phyloP scores from a whole-genome alignment of 1,284 basidiomycete species.

The Fomitopsis palustris region DNA sequence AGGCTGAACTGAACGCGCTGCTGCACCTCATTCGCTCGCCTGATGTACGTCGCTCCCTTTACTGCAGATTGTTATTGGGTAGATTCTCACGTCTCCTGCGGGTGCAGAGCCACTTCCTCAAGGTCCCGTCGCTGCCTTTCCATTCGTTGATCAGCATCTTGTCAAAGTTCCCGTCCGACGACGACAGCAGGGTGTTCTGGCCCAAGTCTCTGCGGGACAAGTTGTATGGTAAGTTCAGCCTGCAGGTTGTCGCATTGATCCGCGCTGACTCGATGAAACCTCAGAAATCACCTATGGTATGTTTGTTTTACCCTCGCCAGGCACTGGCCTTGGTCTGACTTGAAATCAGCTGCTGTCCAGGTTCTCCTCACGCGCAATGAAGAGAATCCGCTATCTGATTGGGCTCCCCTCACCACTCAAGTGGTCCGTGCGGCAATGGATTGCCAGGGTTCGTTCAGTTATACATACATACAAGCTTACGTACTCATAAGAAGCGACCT shows the following conservation, averaged over 20 bases:
- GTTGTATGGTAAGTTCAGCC: conserved; percentile 52
- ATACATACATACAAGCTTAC: neutral
- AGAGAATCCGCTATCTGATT: conserved; percentile 33
- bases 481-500: neutral
- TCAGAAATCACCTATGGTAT: conserved; percentile 29
- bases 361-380: conserved; percentile 31
- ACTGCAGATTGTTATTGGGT: neutral
- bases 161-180: conserved; percentile 69
- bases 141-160: conserved; percentile 68
- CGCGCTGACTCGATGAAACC: neutral
- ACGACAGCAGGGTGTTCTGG: conserved; percentile 72
- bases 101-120: conserved; percentile 73
- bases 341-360: conserved; percentile 29
- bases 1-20: conserved; percentile 59
- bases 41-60: conserved; percentile 45
- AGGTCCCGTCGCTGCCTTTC: conserved; percentile 76
- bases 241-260: neutral
- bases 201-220: conserved; percentile 53
- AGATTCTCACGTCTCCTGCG: neutral
- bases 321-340: conserved; percentile 3
- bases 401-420: conserved; percentile 40
- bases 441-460: conserved; percentile 47
- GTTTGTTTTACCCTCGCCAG: neutral
- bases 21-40: conserved; percentile 68
- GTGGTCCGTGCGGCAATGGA: conserved; percentile 48